Base-by-base conservation (phyloP, 495 filamentous ascomycete species). In the Aspergillus conjunctus region DNA sequence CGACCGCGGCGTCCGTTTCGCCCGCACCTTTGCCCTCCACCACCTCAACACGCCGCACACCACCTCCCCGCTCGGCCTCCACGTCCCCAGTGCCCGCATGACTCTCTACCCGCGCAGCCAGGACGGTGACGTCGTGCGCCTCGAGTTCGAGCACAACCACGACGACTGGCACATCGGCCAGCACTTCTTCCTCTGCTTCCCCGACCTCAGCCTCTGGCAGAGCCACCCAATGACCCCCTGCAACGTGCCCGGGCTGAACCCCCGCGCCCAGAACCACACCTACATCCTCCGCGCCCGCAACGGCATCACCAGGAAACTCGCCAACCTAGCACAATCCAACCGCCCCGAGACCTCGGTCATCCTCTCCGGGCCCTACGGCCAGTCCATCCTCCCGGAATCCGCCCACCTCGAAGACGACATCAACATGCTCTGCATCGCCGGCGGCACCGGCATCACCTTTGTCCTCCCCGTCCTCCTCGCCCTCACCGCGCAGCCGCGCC, bases 171-270 rank as follows among this genome's bases (percentile, higher is more conserved):
- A 72, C 20, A 68, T 85, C 22, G 87, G 87, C 9, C 82, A 90
- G 67, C 87, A 89, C 59, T 90, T 85, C 68, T 88, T 83, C 59
- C 71, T 89, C 30, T 82, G 78, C 63, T 89, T 90, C 58, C 71
- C 83, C 0, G 75, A 79, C 21, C 70, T 81, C 3, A 86, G 78
- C 54, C 72, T 88, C 55, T 88, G 85, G 82, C 85, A 90, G 71
- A 81, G 82, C 0, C 87, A 90, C 64, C 87, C 87, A 0, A 87
- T 89, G 64, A 90, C 87, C 0, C 82, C 85, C 0, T 69, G 80
- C 26, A 82, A 74, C 33, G 61, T 81, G 1, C 86, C 86, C 0
- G 67, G 66, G 2, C 62, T 63, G 2, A 60, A 68, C 7, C 57
- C 63, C 5, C 67, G 67, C 0, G 45, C 64, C 15, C 74, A 82